Conservation (phyloP, 2,329 filamentous ascomycete genomes). For the Paraphoma sp. region DNA sequence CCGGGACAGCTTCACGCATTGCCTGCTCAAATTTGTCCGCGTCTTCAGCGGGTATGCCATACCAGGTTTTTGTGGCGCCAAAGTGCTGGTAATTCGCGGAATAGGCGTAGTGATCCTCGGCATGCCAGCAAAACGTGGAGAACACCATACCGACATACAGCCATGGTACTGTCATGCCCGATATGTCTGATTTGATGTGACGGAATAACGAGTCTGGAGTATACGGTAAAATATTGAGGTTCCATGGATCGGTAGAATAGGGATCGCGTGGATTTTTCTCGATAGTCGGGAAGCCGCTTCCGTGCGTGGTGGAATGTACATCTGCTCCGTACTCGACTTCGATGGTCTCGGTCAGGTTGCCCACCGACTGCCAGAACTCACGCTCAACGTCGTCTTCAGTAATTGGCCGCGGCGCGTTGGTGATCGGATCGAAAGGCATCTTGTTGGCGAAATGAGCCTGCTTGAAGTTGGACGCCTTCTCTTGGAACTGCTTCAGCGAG, state of each 20-base stretch:
- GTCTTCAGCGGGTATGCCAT: slow-evolving; percentile 93
- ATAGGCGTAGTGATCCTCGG: slow-evolving; percentile 97
- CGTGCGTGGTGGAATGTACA: slow-evolving; percentile 97
- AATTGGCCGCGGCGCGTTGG: slow-evolving; percentile 80
- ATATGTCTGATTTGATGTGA: slow-evolving; percentile 97
- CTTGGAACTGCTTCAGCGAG: slow-evolving; percentile 93
- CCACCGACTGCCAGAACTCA: slow-evolving; percentile 95
- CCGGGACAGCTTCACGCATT: slow-evolving; percentile 93
- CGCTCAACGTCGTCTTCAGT: slow-evolving; percentile 95
- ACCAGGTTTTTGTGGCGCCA: slow-evolving; percentile 98
- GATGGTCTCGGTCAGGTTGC: slow-evolving; percentile 91
- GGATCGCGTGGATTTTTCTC: slow-evolving; percentile 87
- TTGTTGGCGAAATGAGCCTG: slow-evolving; percentile 90
- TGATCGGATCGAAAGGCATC: slow-evolving; percentile 84
- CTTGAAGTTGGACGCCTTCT: slow-evolving; percentile 95
- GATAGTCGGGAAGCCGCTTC: slow-evolving; percentile 93
- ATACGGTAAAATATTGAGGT: slow-evolving; percentile 89
- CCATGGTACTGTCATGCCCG: slow-evolving; percentile 99
- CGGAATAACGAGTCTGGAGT: slow-evolving; percentile 92
- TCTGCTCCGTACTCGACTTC: slow-evolving; percentile 98
- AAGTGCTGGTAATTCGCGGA: slow-evolving; percentile 99
- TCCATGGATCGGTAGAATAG: slow-evolving; percentile 93
- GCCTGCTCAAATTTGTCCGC: slow-evolving; percentile 94
- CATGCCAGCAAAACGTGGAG: slow-evolving; percentile 99
- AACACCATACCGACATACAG: slow-evolving; percentile 99